These are phyloP conservation scores for Ocimum tenuiflorum DNA, from an alignment of 257 asterid species.

Conservation along the genomic window DNA sequence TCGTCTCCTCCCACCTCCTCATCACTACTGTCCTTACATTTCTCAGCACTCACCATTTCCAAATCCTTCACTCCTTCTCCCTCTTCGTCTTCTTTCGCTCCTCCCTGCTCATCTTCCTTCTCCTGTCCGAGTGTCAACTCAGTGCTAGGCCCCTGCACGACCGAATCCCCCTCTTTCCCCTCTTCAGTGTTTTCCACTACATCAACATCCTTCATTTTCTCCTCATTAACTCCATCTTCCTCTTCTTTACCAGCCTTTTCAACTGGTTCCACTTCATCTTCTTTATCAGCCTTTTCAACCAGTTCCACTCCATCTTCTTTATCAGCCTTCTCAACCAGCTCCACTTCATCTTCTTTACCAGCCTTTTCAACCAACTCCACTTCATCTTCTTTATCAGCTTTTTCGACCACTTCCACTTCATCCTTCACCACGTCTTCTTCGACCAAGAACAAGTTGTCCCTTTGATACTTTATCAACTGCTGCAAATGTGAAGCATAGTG, in stretches of 20 bases:
- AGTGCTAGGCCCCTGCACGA: conserved; percentile 43
- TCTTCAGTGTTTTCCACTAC: conserved; percentile 18
- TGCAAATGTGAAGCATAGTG: conserved; percentile 83
- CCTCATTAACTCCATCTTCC: conserved; percentile 13
- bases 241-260: neutral
- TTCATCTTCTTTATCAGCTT: conserved; percentile 12
- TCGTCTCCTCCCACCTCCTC: conserved; percentile 23
- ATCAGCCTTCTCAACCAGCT: too few relatives aligned
- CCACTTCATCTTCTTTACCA: conserved; percentile 9
- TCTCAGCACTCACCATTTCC: conserved; percentile 45
- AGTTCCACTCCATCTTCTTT: conserved; percentile 16
- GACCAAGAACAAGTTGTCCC: conserved; percentile 26
- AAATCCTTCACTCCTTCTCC: neutral
- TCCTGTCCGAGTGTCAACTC: conserved; percentile 77
- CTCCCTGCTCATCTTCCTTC: too few relatives aligned
- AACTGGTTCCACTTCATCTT: neutral
- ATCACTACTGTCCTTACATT: conserved; percentile 28
- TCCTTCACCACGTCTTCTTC: conserved; percentile 21
- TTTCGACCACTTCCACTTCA: conserved; percentile 25
- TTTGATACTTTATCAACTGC: conserved; percentile 57
- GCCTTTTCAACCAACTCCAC: conserved; percentile 21
- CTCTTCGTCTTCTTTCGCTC: conserved; percentile 22
- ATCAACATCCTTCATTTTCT: conserved; percentile 7
- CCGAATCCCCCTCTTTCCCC: conserved; percentile 16
- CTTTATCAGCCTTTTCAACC: conserved; percentile 20